These are phyloP conservation scores for Trametes polyzona DNA, from an alignment of 1,284 basidiomycete genomes.

Conservation along the genomic window DNA sequence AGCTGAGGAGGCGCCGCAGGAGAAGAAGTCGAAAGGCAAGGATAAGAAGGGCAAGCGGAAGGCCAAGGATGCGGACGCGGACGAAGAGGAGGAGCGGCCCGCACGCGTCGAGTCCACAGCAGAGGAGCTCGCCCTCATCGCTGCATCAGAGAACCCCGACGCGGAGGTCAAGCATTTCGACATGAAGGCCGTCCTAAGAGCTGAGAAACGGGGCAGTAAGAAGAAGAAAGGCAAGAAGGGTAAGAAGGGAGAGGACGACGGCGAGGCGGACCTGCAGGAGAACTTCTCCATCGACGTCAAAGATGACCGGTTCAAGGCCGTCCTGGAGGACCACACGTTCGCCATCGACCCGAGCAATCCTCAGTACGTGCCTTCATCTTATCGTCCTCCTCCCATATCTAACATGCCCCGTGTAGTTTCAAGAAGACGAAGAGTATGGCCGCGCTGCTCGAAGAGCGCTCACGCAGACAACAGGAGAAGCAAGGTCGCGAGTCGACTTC, in stretches of 20 bases:
- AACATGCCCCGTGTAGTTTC: conserved; percentile 57
- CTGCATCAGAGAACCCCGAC: conserved; percentile 56
- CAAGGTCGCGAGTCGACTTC: conserved; percentile 22
- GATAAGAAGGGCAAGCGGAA: conserved; percentile 26
- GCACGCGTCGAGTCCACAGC: conserved; percentile 43
- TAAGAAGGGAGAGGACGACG: conserved; percentile 45
- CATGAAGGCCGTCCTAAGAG: conserved; percentile 87
- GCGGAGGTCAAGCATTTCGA: conserved; percentile 83
- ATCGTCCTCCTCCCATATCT: conserved; percentile 6
- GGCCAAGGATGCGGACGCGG: conserved; percentile 17
- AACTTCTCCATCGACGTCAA: conserved; percentile 86
- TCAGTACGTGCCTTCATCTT: conserved; percentile 64
- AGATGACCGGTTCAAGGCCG: conserved; percentile 86
- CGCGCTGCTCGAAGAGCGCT: conserved; percentile 75
- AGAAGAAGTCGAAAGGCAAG: conserved; percentile 19
- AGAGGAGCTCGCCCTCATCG: conserved; percentile 71
- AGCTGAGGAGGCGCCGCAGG: conserved; percentile 24
- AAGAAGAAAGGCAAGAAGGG: conserved; percentile 57
- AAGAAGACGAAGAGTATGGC: conserved; percentile 90
- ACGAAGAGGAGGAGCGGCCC: conserved; percentile 15
- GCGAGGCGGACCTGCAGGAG: conserved; percentile 66
- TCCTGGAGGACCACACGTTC: conserved; percentile 91
- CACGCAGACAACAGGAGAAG: conserved; percentile 57
- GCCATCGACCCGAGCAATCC: conserved; percentile 97
- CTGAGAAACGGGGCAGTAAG: conserved; percentile 69